phyloP scores from a whole-genome alignment of 2,329 filamentous ascomycete species.

The Penicillium sp. region DNA sequence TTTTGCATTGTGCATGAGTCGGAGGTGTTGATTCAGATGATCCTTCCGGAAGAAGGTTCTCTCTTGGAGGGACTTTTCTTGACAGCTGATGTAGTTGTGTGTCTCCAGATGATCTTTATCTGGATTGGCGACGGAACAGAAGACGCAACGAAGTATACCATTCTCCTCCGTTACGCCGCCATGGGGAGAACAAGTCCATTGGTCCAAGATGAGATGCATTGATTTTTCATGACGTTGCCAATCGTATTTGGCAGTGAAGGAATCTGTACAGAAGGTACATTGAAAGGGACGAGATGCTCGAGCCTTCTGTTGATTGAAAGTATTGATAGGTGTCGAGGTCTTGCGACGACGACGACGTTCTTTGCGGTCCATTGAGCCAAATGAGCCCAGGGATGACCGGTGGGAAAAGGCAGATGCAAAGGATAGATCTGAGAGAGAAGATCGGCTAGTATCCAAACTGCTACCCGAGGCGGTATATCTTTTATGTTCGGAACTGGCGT shows the following conservation, averaged over 20 bases:
- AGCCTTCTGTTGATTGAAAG: conserved; percentile 46
- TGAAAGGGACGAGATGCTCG: conserved; percentile 56
- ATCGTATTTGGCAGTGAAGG: conserved; percentile 62
- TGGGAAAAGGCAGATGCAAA: conserved; percentile 62
- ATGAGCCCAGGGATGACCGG: conserved; percentile 59
- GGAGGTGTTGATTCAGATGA: conserved; percentile 64
- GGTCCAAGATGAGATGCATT: conserved; percentile 60
- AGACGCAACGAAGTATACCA: conserved; percentile 60
- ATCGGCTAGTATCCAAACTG: conserved; percentile 57
- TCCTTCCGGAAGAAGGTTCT: conserved; percentile 67
- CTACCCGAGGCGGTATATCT: conserved; percentile 58
- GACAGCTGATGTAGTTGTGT: conserved; percentile 63
- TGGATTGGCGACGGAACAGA: conserved; percentile 60
- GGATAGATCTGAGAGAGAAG: conserved; percentile 60
- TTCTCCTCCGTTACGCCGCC: conserved; percentile 58
- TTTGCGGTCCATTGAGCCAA: conserved; percentile 61
- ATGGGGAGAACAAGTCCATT: conserved; percentile 64
- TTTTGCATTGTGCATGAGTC: conserved; percentile 63
- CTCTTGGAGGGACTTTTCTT: conserved; percentile 63
- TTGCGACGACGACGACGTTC: conserved; percentile 62
- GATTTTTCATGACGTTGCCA: conserved; percentile 65
- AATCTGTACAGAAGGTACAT: conserved; percentile 63
- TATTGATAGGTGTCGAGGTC: conserved; percentile 47
- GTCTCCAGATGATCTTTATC: conserved; percentile 60
- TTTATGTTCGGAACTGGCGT: conserved; percentile 54